Evolutionary conservation across 805 yeast genomes (phyloP).

Genomic region (Saccharomycodes ludwigii): DNA sequence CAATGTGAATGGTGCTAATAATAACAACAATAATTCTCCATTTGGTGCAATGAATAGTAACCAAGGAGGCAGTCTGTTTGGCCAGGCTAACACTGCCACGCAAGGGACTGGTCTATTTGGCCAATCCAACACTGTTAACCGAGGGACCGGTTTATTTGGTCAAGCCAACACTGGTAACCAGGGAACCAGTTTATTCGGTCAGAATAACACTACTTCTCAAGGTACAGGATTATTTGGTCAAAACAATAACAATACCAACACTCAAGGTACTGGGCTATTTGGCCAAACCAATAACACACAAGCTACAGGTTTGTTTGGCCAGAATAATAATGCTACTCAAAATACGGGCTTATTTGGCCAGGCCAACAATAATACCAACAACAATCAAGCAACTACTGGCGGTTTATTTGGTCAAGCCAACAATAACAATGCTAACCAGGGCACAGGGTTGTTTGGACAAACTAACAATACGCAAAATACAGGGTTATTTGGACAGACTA

Average conservation of each 20-base stretch:
- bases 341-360: conserved; percentile 9
- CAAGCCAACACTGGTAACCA: conserved; percentile 11
- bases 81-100: conserved; percentile 6
- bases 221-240: conserved; percentile 32
- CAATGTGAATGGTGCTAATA: conserved; percentile 10
- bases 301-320: conserved; percentile 28
- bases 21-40: conserved; percentile 8
- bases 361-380: conserved; percentile 9
- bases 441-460: conserved; percentile 22
- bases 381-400: conserved; percentile 20
- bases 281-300: conserved; percentile 11
- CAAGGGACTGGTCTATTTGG: conserved; percentile 14
- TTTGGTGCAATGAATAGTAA: conserved; percentile 13
- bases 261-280: conserved; percentile 9
- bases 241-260: conserved; percentile 11
- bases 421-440: conserved; percentile 8
- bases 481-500: conserved; percentile 24
- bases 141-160: conserved; percentile 21
- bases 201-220: conserved; percentile 13
- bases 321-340: conserved; percentile 12
- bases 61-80: conserved; percentile 13
- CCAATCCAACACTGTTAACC: conserved; percentile 7
- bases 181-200: conserved; percentile 24
- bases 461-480: conserved; percentile 12
- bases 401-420: conserved; percentile 34